phyloP scores from a whole-genome alignment of 176 grass and related monocot species.

The Avena sativa region DNA sequence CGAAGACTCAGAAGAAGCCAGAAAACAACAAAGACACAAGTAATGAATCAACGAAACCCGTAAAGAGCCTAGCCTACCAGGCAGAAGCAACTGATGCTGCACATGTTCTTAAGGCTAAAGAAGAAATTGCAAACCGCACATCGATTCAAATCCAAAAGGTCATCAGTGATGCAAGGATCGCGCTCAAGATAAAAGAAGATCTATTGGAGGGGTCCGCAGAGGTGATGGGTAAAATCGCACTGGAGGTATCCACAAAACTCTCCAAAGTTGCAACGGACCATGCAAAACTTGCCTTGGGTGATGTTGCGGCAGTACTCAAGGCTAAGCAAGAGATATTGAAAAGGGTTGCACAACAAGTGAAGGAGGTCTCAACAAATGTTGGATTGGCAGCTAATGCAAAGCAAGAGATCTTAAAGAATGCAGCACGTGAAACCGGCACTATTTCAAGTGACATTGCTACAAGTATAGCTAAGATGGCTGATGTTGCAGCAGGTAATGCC shows the following conservation, averaged over 20 bases:
- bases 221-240: slow-evolving; percentile 33
- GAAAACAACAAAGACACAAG: background rate
- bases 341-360: slow-evolving; percentile 3
- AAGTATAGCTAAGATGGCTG: slow-evolving; percentile 37
- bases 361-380: background rate
- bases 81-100: slow-evolving; percentile 30
- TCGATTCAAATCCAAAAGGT: slow-evolving; percentile 18
- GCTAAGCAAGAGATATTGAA: slow-evolving; percentile 26
- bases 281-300: background rate
- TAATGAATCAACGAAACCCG: background rate
- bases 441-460: slow-evolving; percentile 27
- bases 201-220: slow-evolving; percentile 35
- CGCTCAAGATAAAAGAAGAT: background rate
- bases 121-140: slow-evolving; percentile 42
- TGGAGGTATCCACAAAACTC: slow-evolving; percentile 33
- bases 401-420: slow-evolving; percentile 12
- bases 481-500: slow-evolving; percentile 39
- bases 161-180: background rate
- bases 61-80: background rate
- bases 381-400: slow-evolving; percentile 1
- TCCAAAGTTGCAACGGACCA: background rate
- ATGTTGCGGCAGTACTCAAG: slow-evolving; percentile 9
- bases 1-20: background rate
- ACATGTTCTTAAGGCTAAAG: background rate
- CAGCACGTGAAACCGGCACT: slow-evolving; percentile 5